Evolutionary conservation across 768 basidiomycete species (phyloP).

Genomic region (Galerina sulciceps): DNA sequence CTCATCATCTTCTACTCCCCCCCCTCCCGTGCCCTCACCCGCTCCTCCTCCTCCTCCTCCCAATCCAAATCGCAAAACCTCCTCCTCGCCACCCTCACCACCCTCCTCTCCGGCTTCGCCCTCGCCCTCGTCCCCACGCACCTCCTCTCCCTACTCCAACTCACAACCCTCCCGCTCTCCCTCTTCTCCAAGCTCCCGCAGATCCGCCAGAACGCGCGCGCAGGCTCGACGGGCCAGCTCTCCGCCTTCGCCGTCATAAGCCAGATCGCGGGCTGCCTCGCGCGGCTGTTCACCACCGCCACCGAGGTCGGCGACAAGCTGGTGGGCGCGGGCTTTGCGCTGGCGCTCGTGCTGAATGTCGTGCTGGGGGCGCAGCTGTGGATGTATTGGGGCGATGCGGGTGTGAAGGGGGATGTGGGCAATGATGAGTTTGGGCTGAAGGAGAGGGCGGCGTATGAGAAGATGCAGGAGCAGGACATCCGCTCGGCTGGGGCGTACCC

Average conservation of each 20-base stretch:
- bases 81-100: constrained; percentile 31
- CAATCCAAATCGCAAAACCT: constrained; percentile 38
- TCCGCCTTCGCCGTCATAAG: constrained; percentile 91
- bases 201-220: constrained; percentile 79
- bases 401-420: constrained; percentile 14
- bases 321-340: constrained; percentile 81
- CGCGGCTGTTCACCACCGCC: constrained; percentile 90
- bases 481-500: constrained; percentile 4
- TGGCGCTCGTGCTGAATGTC: constrained; percentile 82
- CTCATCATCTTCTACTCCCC: constrained; percentile 77
- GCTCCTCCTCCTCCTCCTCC: constrained; percentile 26
- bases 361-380: constrained; percentile 87
- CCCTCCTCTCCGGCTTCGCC: constrained; percentile 31
- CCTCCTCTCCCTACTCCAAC: constrained; percentile 72
- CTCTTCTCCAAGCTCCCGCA: constrained; percentile 95
- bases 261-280: constrained; percentile 87
- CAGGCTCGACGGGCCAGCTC: constrained; percentile 88
- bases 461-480: constrained; percentile 8
- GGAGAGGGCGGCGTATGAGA: background rate
- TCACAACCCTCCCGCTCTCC: constrained; percentile 87
- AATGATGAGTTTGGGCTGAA: constrained; percentile 21
- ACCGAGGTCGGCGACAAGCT: constrained; percentile 86
- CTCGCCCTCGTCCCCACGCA: constrained; percentile 53
- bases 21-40: constrained; percentile 29
- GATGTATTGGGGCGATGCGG: constrained; percentile 76